Percentiles rank a stretch among this genome's conserved stretches.
Conservation (phyloP, 768 basidiomycete genomes). For the Mycena amicta region DNA sequence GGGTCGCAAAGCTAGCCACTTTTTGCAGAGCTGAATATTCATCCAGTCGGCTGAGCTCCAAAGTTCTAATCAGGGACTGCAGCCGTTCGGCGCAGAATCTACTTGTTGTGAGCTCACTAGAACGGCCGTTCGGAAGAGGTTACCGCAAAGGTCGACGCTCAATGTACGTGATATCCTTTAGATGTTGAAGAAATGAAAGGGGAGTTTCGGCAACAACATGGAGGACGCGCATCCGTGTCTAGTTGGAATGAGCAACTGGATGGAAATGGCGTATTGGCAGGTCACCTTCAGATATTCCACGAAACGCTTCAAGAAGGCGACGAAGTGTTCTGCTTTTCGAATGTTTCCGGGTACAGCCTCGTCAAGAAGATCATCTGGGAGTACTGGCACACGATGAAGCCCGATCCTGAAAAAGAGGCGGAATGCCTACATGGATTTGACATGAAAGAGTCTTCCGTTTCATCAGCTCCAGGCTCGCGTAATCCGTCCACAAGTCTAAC, state of each 20-base stretch:
- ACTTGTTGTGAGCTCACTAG: conserved; percentile 8
- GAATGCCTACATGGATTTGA: conserved; percentile 30
- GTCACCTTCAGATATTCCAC: conserved; percentile 96
- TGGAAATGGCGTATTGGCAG: conserved; percentile 4
- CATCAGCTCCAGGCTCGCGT: conserved; percentile 68
- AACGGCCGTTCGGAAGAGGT: conserved; percentile 19
- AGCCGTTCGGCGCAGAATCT: conserved; percentile 97
- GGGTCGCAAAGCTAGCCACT: conserved; percentile 92
- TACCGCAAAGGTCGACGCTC: conserved; percentile 90
- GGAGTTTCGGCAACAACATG: conserved; percentile 99
- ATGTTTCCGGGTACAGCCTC: conserved; percentile 99
- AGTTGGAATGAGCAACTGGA: conserved; percentile 3
- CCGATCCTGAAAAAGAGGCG: neutral
- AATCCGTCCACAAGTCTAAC: conserved; percentile 92
- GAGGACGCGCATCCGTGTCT: conserved; percentile 99
- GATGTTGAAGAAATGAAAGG: conserved; percentile 92
- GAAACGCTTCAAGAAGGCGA: conserved; percentile 96
- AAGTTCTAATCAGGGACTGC: conserved; percentile 89
- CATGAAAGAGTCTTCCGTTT: conserved; percentile 76
- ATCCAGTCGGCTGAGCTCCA: conserved; percentile 87
- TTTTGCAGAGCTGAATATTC: conserved; percentile 93
- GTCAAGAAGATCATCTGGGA: conserved; percentile 91
- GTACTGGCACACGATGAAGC: conserved; percentile 48
- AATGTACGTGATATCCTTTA: conserved; percentile 99
- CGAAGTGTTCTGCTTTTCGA: conserved; percentile 97